Evolutionary conservation across 805 yeast genomes (phyloP), one percentile per base, ranked within the genome.

Genomic region (Pichia ethanolica): DNA sequence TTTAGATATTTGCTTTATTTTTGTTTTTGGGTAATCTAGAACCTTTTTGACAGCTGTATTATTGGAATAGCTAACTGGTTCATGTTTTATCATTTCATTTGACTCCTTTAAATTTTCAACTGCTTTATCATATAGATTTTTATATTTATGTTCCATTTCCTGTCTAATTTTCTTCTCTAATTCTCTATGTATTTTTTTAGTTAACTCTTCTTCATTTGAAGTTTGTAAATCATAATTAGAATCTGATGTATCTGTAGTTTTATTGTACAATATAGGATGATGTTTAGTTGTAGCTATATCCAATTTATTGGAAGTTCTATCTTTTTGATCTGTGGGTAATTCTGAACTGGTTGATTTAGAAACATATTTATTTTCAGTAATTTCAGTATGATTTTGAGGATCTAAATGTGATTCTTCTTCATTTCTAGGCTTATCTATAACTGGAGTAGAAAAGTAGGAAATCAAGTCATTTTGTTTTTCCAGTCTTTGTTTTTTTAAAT

Each of bases 401-500:
- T 20, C 20, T 20, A 20, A 20, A 20, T 20, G 20, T 20, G 20
- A 3, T 20, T 20, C 20, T 20, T 20, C 20, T 20, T 20, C 20
- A 20, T 2, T 20, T 20, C 20, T 20, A 20, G 20, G 2, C 3
- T 20, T 3, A 20, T 20, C 20, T 20, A 20, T 20, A 20, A 20
- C 20, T 34, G 35, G 26, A 27, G 45, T 34, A 13, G 45, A 43
- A 4, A 43, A 26, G 6, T 39, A 34, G 34, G 39, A 30, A 7
- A 9, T 10, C 4, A 40, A 13, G 5, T 42, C 54, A 36, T 55
- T 37, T 42, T 56, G 63, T 28, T 64, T 60, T 49, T 60, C 66
- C 45, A 68, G 74, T 34, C 83, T 60, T 55, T 71, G 73, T 37
- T 69, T 70, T 35, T 79, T 64, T n/a, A 81, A 67, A 60, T 75